phyloP scores from a whole-genome alignment of 345 rosid genomes.

The Conringia planisiliqua region DNA sequence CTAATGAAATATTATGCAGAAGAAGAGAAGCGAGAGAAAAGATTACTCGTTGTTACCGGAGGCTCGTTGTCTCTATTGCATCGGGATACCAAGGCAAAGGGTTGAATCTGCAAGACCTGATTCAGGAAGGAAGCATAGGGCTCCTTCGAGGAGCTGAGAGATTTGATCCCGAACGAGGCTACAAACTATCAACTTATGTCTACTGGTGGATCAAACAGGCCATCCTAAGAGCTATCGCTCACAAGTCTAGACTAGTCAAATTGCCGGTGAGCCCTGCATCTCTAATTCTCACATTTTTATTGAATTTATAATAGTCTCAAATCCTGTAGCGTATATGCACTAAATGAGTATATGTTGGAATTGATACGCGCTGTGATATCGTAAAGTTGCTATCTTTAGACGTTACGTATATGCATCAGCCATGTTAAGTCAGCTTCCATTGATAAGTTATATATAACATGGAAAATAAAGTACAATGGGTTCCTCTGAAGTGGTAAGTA shows the following conservation, averaged over 20 bases:
- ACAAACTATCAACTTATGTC: slow-evolving; percentile 57
- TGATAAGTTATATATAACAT: not conserved
- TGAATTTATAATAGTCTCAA: not conserved
- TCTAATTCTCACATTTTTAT: not conserved
- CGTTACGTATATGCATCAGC: not conserved
- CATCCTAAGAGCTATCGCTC: slow-evolving; percentile 44
- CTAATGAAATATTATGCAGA: slow-evolving; percentile 37
- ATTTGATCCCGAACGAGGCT: slow-evolving; percentile 53
- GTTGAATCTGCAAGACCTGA: slow-evolving; percentile 47
- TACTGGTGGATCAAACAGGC: slow-evolving; percentile 72
- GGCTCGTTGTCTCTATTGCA: slow-evolving; percentile 55
- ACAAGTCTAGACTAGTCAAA: slow-evolving; percentile 47
- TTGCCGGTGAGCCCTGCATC: slow-evolving; percentile 44
- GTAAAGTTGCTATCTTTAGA: not conserved
- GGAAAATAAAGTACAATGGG: not conserved
- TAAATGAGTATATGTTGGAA: not conserved
- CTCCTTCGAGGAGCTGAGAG: slow-evolving; percentile 55
- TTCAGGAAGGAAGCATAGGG: slow-evolving; percentile 64
- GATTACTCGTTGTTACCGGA: slow-evolving; percentile 41
- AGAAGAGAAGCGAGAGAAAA: slow-evolving; percentile 48
- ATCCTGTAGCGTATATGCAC: not conserved
- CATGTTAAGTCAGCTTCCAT: not conserved
- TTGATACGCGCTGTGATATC: not conserved
- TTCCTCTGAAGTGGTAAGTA: slow-evolving; percentile 37
- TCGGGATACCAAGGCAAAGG: slow-evolving; percentile 52